Evolutionary conservation across 345 rosid species (phyloP), one percentile per base, ranked within the genome.

Genomic region (Salix koriyanagi): DNA sequence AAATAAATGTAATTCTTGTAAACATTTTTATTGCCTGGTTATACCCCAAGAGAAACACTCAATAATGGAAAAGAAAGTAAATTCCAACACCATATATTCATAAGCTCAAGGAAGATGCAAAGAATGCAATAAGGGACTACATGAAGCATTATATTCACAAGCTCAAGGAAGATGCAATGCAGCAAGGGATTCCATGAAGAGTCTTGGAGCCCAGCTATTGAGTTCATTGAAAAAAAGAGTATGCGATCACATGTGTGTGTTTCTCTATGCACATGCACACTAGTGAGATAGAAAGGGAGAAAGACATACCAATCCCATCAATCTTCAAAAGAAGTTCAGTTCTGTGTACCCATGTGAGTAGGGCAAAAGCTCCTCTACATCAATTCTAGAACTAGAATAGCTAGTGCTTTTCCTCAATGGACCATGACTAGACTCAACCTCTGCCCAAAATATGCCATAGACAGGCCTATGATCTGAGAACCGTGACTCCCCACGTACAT

Each of bases 381-480:
- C 81, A 83, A 95, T 85, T 77, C 95, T 84, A 54, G 97, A 85
- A 82, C 85, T 89, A 52, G 97, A 87, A 84, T 88, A 82, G 82
- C 96, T 96, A 75, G 61, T 85, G 77, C 90, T 87, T 85, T 89
- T 90, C 87, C 88, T 96, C 67, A 93, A 75, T 71, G 91, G 89
- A 70, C 81, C 90, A 73, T 91, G 91, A 83, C 82, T 84, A 39
- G 97, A 93, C 80, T 91, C 97, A 7, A 96, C 97, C 86, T 96
- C 99, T 28, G 95, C 98, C 83, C 85, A 91, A 80, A 96, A 96
- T 77, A 91, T 84, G 73, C 99, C 94, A 80, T 93, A 96, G 54
- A 96, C 99, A 23, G 99, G 99, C 84, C 98, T 90, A 78, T 96
- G 99, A 82, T 96, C 99, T 1, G 99, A 96, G 86, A 96, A 96